These are phyloP conservation scores for Pseudogymnoascus sp. DNA, from an alignment of 2,329 filamentous ascomycete genomes.

Conservation along the genomic window DNA sequence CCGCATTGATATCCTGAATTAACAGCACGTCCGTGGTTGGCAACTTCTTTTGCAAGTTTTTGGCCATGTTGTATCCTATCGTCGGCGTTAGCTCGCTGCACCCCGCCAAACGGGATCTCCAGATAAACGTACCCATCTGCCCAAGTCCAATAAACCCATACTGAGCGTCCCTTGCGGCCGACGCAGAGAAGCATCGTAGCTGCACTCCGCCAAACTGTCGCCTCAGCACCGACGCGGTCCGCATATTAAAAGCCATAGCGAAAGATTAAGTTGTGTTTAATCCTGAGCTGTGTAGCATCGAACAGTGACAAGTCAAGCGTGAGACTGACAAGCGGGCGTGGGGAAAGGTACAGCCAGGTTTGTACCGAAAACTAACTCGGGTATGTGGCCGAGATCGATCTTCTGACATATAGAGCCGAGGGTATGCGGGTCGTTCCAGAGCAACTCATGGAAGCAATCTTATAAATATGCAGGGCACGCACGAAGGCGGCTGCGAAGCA, in stretches of 20 bases:
- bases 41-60: conserved; percentile 60
- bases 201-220: conserved; percentile 12
- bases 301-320: not conserved
- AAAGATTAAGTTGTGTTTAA: not conserved
- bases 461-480: not conserved
- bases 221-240: not conserved
- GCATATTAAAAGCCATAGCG: not conserved
- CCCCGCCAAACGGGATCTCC: conserved; percentile 2
- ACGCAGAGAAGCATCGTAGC: conserved; percentile 37
- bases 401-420: conserved; percentile 1
- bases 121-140: conserved; percentile 45
- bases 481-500: not conserved
- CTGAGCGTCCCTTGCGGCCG: conserved; percentile 36
- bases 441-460: not conserved
- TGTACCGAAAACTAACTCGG: conserved; percentile 3
- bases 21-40: conserved; percentile 53
- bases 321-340: not conserved
- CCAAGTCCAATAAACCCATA: conserved; percentile 54
- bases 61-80: conserved; percentile 64
- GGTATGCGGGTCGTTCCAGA: not conserved
- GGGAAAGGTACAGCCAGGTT: not conserved
- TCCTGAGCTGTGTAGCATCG: not conserved
- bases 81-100: not conserved
- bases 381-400: not conserved
- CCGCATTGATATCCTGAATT: conserved; percentile 57